Conservation (phyloP, 768 basidiomycete genomes). For the Dendrothele bispora region DNA sequence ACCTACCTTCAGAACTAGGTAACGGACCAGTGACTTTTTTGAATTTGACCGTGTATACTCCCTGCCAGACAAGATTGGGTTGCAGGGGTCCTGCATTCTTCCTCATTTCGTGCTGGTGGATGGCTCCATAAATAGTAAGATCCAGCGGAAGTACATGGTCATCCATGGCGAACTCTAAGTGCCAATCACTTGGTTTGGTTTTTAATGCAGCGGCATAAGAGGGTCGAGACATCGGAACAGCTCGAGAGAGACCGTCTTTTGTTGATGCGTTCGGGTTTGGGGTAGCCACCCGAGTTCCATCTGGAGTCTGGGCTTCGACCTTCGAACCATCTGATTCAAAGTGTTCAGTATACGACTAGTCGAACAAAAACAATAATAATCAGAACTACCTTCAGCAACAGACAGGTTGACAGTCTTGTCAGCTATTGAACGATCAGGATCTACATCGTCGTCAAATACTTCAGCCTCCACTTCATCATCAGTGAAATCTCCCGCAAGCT, state of each 20-base stretch:
- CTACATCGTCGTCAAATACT: conserved; percentile 86
- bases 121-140: conserved; percentile 94
- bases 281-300: conserved; percentile 92
- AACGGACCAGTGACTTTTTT: conserved; percentile 87
- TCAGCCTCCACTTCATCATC: conserved; percentile 88
- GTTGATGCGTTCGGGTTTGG: conserved; percentile 52
- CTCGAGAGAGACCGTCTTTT: conserved; percentile 38
- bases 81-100: conserved; percentile 67
- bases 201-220: conserved; percentile 97
- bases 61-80: conserved; percentile 82
- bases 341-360: conserved; percentile 9
- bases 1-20: conserved; percentile 60
- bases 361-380: neutral
- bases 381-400: conserved; percentile 68
- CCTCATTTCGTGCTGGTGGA: conserved; percentile 86
- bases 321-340: conserved; percentile 81
- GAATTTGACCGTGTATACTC: conserved; percentile 89
- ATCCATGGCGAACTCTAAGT: conserved; percentile 94
- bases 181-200: conserved; percentile 93
- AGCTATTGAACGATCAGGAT: conserved; percentile 63
- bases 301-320: conserved; percentile 94
- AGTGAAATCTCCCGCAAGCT: conserved; percentile 71
- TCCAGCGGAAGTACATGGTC: conserved; percentile 82
- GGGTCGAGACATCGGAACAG: conserved; percentile 36
- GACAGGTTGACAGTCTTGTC: conserved; percentile 89